phyloP scores from a whole-genome alignment of 2,329 filamentous ascomycete species.

The Xylariales sp. region DNA sequence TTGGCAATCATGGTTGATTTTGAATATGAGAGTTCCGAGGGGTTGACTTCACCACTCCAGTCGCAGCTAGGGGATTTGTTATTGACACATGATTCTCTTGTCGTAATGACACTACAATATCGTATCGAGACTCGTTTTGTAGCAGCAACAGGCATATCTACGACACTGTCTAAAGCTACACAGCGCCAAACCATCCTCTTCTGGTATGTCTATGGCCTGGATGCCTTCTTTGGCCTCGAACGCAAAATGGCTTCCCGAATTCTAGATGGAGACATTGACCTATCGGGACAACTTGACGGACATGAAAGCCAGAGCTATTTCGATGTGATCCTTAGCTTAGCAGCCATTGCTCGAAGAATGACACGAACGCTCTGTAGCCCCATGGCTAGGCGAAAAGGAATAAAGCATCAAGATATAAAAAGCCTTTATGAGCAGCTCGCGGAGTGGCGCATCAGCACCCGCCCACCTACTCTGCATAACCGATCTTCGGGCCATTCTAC shows the following conservation, averaged over 20 bases:
- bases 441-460: slow-evolving; percentile 28
- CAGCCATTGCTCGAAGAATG: slow-evolving; percentile 28
- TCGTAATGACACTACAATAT: slow-evolving; percentile 29
- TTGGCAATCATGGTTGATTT: slow-evolving; percentile 33
- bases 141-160: slow-evolving; percentile 2
- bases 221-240: slow-evolving; percentile 31
- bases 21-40: slow-evolving; percentile 21
- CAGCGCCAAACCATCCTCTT: slow-evolving; percentile 29
- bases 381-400: slow-evolving; percentile 20
- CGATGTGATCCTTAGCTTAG: slow-evolving; percentile 30
- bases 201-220: slow-evolving; percentile 28
- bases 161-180: slow-evolving; percentile 15
- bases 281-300: slow-evolving; percentile 6
- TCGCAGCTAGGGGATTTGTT: slow-evolving; percentile 25
- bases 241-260: slow-evolving; percentile 26
- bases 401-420: slow-evolving; percentile 27
- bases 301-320: slow-evolving; percentile 28
- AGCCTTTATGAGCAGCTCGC: slow-evolving; percentile 25
- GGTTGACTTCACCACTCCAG: slow-evolving; percentile 20
- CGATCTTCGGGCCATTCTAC: background rate
- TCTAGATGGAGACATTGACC: slow-evolving; percentile 30
- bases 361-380: slow-evolving; percentile 19
- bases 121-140: slow-evolving; percentile 21
- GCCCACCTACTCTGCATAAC: slow-evolving; percentile 16
- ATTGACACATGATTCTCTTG: slow-evolving; percentile 34